Evolutionary conservation across 441 rosid genomes (phyloP), one percentile per base, ranked within the genome.

Genomic region (Populus hybrid): DNA sequence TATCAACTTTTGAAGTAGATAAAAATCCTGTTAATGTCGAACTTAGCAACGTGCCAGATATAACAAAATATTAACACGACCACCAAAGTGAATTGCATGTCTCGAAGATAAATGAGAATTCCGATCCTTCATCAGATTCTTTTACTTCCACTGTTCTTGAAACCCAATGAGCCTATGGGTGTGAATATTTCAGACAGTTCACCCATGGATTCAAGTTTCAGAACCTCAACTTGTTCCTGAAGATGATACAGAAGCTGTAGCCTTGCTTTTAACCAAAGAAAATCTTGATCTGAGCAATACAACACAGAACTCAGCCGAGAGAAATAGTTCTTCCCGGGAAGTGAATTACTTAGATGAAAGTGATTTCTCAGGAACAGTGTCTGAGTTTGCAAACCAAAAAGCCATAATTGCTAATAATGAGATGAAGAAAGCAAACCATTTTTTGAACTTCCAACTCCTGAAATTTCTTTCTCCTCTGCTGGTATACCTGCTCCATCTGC

Each of bases 401-500:
- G 79, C 79, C 7, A 36, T 74, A 26, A 75, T 78, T 77, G 83
- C 75, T 85, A 81, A 78, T 72, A 76, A 72, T 78, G 88, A 83
- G 71, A 76, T 76, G 69, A 80, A 69, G 75, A 53, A 76, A 84
- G 76, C 14, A 72, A 75, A 78, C 71, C 72, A 46, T 77, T 70
- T 79, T 76, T 76, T 73, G 88, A 84, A 74, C 73, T 79, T 69
- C 76, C 86, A 36, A 78, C 75, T 74, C 80, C 83, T 16, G 80
- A 82, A 78, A 81, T 72, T 77, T 75, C 82, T 76, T 92, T 83
- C 80, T 82, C 87, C 74, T 84, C 90, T 71, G 84, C 89, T 38
- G 96, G 98, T 71, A 94, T 92, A 75, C 98, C 98, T 77, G 99
- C 99, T 85, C 98, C 98, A 72, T 91, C 92, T 71, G 80, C 79